Conservation (phyloP, 1,284 basidiomycete species). For the Pholiota adiposa region DNA sequence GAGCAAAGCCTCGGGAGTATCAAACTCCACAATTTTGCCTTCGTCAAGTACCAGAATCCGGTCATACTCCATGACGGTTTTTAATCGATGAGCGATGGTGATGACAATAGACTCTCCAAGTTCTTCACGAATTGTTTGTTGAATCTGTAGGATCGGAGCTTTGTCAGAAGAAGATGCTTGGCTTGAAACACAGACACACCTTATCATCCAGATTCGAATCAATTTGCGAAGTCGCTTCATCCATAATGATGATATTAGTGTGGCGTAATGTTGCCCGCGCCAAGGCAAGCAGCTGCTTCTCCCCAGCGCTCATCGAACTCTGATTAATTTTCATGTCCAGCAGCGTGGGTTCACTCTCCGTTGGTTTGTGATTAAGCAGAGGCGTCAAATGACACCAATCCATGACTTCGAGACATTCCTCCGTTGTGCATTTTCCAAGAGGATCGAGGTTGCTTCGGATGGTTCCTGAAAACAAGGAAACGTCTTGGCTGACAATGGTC, state of each 20-base stretch:
- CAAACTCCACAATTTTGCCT: slow-evolving; percentile 71
- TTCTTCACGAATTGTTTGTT: slow-evolving; percentile 79
- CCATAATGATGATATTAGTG: slow-evolving; percentile 84
- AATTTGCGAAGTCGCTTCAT: slow-evolving; percentile 83
- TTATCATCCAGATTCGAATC: slow-evolving; percentile 74
- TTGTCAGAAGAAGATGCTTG: neutral
- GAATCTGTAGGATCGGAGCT: slow-evolving; percentile 56
- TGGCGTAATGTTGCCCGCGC: slow-evolving; percentile 75
- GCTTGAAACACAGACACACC: slow-evolving; percentile 36
- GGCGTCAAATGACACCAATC: slow-evolving; percentile 63
- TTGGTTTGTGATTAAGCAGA: slow-evolving; percentile 41
- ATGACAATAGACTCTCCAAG: slow-evolving; percentile 76
- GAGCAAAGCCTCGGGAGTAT: slow-evolving; percentile 68
- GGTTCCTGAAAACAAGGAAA: slow-evolving; percentile 85
- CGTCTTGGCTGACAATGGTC: slow-evolving; percentile 85
- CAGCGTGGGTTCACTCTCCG: slow-evolving; percentile 34
- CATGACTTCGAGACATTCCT: slow-evolving; percentile 69
- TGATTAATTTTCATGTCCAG: slow-evolving; percentile 73
- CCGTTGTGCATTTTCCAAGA: slow-evolving; percentile 61
- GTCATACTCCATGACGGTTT: slow-evolving; percentile 82
- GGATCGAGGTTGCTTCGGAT: slow-evolving; percentile 83
- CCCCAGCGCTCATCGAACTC: slow-evolving; percentile 78
- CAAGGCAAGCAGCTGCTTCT: slow-evolving; percentile 80
- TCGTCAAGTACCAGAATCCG: slow-evolving; percentile 79
- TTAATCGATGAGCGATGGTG: slow-evolving; percentile 82